Base-by-base conservation (phyloP, 768 basidiomycete species). In the Trametes villosa region DNA sequence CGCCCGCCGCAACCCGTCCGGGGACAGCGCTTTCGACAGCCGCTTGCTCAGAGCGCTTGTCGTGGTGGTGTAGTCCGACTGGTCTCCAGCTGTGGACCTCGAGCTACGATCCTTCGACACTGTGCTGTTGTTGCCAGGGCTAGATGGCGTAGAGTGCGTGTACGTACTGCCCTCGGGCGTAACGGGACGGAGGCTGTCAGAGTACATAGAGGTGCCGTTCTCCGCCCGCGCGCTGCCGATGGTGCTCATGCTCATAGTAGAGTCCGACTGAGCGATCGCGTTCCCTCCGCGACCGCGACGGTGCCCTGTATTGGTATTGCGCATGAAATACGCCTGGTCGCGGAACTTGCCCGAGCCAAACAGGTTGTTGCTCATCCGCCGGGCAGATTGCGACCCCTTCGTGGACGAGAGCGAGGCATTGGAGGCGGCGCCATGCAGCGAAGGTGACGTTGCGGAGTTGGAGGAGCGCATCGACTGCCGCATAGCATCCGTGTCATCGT, bases 321-420 rank as follows among this genome's bases (percentile, higher is more conserved):
- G 69, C 79, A 83, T 84, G 67, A 90, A 71, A 72, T 92, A 90
- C 11, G 79, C 77, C 69, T 91, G 85, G 72, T 94, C 92, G 57
- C 87, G 81, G 67, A 92, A 80, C 56, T 86, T 83, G n/a, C 87
- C 86, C 18, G 92, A 93, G 47, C 90, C 87, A 63, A 93, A 94
- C 50, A 94, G 78, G 68, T 93, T 93, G 72, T 93, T 93, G 78
- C 91, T 92, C 72, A 90, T 89, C 46, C 92, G 84, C 74, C 89
- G 88, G 57, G 78, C 76, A 40, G 83, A 83, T 33, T 83, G 79
- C 48, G 76, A 72, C 59, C 65, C 72, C 53, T 69, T 70, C 26
- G 71, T 67, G 26, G 87, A 81, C 24, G 67, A 62, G 18, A 71
- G 34, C 4, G 70, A 71, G 27, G 70, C 54, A 26, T 55, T 62